A percentile compares a stretch with the other conserved stretches of the same genome.
These are phyloP conservation scores for Candida rishiriensis DNA, from an alignment of 805 yeast species.

Conservation along the genomic window DNA sequence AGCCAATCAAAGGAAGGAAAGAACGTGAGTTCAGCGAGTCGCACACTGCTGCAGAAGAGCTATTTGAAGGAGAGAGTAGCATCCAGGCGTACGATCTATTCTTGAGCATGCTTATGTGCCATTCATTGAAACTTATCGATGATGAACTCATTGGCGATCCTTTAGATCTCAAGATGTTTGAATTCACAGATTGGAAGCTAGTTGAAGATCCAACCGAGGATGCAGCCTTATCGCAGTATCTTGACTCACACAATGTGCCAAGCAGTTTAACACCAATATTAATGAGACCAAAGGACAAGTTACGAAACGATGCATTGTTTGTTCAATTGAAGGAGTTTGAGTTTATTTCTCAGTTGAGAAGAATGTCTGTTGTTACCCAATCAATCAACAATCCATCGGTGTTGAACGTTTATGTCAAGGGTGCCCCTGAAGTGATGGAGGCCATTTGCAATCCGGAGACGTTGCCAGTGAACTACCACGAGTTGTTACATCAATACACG, in stretches of 20 bases:
- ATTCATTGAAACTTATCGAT: slow-evolving; percentile 77
- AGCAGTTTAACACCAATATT: slow-evolving; percentile 42
- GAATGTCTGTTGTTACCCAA: slow-evolving; percentile 83
- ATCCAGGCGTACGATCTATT: slow-evolving; percentile 30
- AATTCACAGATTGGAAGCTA: slow-evolving; percentile 74
- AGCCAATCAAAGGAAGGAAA: slow-evolving; percentile 27
- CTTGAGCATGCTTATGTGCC: slow-evolving; percentile 69
- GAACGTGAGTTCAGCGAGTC: slow-evolving; percentile 26
- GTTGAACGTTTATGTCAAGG: slow-evolving; percentile 68
- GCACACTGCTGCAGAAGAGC: slow-evolving; percentile 8
- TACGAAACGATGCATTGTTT: slow-evolving; percentile 27
- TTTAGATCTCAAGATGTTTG: slow-evolving; percentile 87
- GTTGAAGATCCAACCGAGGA: slow-evolving; percentile 57
- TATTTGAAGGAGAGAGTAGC: slow-evolving; percentile 12
- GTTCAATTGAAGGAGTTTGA: slow-evolving; percentile 58
- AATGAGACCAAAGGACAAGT: slow-evolving; percentile 37
- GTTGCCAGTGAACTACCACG: slow-evolving; percentile 71
- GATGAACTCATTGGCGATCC: slow-evolving; percentile 90
- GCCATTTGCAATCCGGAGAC: slow-evolving; percentile 69
- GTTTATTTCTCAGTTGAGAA: slow-evolving; percentile 75
- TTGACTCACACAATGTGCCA: slow-evolving; percentile 31
- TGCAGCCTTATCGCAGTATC: slow-evolving; percentile 14
- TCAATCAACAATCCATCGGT: slow-evolving; percentile 30
- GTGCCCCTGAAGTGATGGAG: slow-evolving; percentile 93
- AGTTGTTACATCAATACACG: slow-evolving; percentile 75